Evolutionary conservation across 2,329 filamentous ascomycete genomes (phyloP), one percentile per base, ranked within the genome.

Genomic region (Bertia moriformis): DNA sequence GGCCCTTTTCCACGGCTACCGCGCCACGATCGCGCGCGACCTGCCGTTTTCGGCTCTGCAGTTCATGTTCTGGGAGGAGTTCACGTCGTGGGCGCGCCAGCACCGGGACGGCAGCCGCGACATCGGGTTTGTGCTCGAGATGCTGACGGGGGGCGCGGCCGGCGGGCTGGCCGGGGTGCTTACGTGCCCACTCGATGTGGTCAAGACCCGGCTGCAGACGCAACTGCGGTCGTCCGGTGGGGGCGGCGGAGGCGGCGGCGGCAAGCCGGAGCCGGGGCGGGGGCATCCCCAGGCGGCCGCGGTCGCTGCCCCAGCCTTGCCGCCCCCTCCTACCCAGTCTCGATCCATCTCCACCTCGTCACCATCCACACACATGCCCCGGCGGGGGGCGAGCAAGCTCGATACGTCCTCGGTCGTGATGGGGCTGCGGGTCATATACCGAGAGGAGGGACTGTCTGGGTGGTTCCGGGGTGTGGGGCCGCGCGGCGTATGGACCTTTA

Each of bases 31-130:
- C 3, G 91, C 84, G 61, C 81, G 91, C 42, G 91, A 98, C 51
- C 69, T 98, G 18, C 91, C 91, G 2, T 98, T 95, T 55, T 96
- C 89, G 0, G 91, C 91, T 1, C 63, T 98, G 10, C 91, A 98
- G 54, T 96, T 98, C 59, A 89, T 93, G 51, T 95, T 98, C 56
- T 98, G 94, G 65, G 91, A 98, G 59, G 85, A 96, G 58, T 88
- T 88, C 54, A 84, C 88, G 51, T 75, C 69, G 37, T 74, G 85
- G 69, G 88, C 91, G 1, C 81, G 82, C 51, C 59, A 75, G 39
- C 93, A 82, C 69, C 78, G 83, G 52, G 75, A 81, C 22, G n/a
- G n/a, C n/a, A 83, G 79, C 44, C 73, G 80, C 41, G 85, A 95
- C 42, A 93, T 98, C 39, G 91, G 91, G 1, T 61, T 93, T 22